These are phyloP conservation scores for Coriolopsis trogii DNA, from an alignment of 1,284 basidiomycete genomes.

Conservation along the genomic window DNA sequence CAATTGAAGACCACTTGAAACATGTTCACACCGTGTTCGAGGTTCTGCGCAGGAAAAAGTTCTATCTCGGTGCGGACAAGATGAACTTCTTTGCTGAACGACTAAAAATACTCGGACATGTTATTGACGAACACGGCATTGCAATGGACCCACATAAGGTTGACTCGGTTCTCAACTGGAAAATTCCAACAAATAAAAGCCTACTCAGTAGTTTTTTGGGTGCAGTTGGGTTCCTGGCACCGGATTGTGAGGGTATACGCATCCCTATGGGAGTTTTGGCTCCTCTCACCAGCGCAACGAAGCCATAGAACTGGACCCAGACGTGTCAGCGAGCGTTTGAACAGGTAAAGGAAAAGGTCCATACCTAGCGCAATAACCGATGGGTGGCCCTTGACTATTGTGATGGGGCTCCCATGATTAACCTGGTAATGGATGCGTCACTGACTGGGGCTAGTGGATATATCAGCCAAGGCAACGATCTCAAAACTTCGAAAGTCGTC, in stretches of 20 bases:
- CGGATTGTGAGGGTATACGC: constrained; percentile 13
- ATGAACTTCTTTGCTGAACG: constrained; percentile 28
- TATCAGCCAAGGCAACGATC: constrained; percentile 24
- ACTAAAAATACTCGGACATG: constrained; percentile 34
- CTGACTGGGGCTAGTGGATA: constrained; percentile 12
- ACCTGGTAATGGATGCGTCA: constrained; percentile 23
- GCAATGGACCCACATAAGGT: constrained; percentile 15
- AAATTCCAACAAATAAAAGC: constrained; percentile 1
- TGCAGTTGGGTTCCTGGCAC: background rate
- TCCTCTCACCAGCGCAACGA: constrained; percentile 6
- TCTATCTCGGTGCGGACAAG: constrained; percentile 31
- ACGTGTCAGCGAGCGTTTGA: constrained; percentile 33
- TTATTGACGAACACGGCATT: constrained; percentile 27
- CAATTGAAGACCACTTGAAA: constrained; percentile 29
- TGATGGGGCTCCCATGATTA: constrained; percentile 14
- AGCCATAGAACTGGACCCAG: constrained; percentile 22
- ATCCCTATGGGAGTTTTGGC: constrained; percentile 15
- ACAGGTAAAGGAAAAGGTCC: constrained; percentile 25
- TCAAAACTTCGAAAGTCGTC: constrained; percentile 14
- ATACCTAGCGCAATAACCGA: constrained; percentile 16
- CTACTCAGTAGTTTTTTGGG: constrained; percentile 9
- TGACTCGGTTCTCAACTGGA: constrained; percentile 9
- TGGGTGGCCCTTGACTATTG: constrained; percentile 26
- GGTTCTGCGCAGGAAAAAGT: constrained; percentile 21
- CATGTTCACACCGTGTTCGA: constrained; percentile 28